Base-by-base conservation (phyloP, 768 basidiomycete species). In the Ramaria sp. region DNA sequence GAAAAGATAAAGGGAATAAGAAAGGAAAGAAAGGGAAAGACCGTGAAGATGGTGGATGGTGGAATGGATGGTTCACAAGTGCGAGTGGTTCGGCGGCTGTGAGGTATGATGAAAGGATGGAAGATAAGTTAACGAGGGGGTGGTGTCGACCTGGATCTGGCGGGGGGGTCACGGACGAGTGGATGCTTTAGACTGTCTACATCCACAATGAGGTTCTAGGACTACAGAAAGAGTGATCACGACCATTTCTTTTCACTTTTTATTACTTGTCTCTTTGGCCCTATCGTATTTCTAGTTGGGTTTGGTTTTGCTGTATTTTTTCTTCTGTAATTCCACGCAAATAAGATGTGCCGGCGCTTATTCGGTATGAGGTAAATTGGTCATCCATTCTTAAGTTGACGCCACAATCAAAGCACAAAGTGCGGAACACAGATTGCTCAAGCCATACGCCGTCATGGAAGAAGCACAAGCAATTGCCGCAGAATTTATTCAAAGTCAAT, bases 51-150 rank as follows among this genome's bases (percentile, higher is more conserved):
- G 50, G 37, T 12, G 59, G 60, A 9, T 66, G 70, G 66, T 66
- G 62, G 65, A 61, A 61, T 39, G 57, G 60, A 18, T 66, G 67
- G 63, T 48, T 70, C 51, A 53, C 68, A 4, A 68, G 64, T 56
- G 50, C 57, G 60, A 20, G 18, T 56, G 51, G 56, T 48, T n/a
- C 52, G 49, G 57, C 59, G 51, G 55, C 38, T 36, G 45, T 50
- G 47, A 61, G 61, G 57, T 67, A 73, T 49, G 76, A 79, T 47
- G 77, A 79, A 50, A 67, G 72, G 57, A 62, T 72, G 50, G 79
- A 79, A 59, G 80, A 81, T 50, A 69, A 78, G 60, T 68, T 78
- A 66, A 67, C 68, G 39, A 66, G 78, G 60, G 70, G 66, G 38
- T 79, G 76, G 76, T 71, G 72, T 57, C 67, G 72, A 50, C 67